Evolutionary conservation across 306 rosid species (phyloP), one percentile per base, ranked within the genome.

Genomic region (Spatholobus suberectus): DNA sequence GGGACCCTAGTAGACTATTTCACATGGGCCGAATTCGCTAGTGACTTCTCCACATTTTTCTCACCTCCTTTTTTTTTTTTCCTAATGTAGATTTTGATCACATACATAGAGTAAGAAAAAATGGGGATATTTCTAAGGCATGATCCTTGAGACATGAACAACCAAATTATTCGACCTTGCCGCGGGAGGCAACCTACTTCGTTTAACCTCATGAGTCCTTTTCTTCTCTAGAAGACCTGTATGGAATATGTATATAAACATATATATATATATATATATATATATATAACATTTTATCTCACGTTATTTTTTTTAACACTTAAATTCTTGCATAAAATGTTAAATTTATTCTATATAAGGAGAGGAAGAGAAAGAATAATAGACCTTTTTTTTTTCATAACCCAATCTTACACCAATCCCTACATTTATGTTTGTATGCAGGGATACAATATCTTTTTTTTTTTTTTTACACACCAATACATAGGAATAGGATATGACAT

Each of bases 81-180:
- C 38, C 8, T 20, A 17, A 0, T 37, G 18, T 38, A 67, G 8
- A 68, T 62, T 74, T 32, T 52, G 51, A 70, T 67, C 13, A 29
- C 61, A 57, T 65, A 54, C 5, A 24, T 38, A 32, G 55, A 72
- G 52, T 77, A 57, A 78, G 70, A 85, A 81, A 81, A 75, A 47
- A 69, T 73, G n/a, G 62, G 88, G 82, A 27, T 71, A 83, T 61
- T 76, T 63, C 6, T 52, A 89, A 85, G 82, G 96, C 88, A 85
- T 91, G 94, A 94, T 91, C 76, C 88, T 81, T 74, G 85, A 85
- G 91, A 94, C 96, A 90, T 38, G 82, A 86, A 86, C 97, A 90
- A 66, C 40, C 52, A 46, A 88, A 84, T 86, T 38, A 87, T 89
- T 85, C 75, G 89, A 89, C 90, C 89, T 89, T 85, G 88, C 89